These are phyloP conservation scores for Oxytropis ochrocephala DNA, from an alignment of 306 rosid genomes.

Conservation along the genomic window DNA sequence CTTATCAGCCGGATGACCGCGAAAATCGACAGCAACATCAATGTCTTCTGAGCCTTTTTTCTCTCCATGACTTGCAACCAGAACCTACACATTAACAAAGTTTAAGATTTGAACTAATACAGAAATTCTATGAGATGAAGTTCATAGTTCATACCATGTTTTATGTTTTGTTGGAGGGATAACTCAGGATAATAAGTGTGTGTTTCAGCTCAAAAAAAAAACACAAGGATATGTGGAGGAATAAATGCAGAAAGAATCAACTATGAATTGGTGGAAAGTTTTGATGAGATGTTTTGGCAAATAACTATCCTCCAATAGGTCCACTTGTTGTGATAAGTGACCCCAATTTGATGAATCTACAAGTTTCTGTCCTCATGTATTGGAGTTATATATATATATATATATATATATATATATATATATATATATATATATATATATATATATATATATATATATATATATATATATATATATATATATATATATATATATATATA, in stretches of 20 bases:
- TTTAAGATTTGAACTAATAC: neutral
- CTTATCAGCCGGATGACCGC: constrained; percentile 63
- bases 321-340: constrained; percentile 40
- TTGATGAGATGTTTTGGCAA: constrained; percentile 7
- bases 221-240: neutral
- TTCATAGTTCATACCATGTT: constrained; percentile 43
- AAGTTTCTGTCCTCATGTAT: neutral
- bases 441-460: no score
- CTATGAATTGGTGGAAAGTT: constrained; percentile 6
- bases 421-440: no score
- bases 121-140: constrained; percentile 1
- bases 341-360: neutral
- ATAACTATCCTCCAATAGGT: constrained; percentile 1
- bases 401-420: no score
- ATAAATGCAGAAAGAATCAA: constrained; percentile 16
- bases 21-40: constrained; percentile 42
- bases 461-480: no score
- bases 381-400: constrained; percentile 22
- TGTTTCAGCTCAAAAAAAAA: constrained; percentile 5
- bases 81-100: constrained; percentile 47
- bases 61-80: constrained; percentile 37
- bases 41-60: constrained; percentile 37
- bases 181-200: neutral
- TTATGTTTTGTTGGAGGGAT: neutral
- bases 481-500: no score